Evolutionary conservation across 345 rosid genomes (phyloP), one percentile per base, ranked within the genome.

Genomic region (Anastatica hierochuntica): DNA sequence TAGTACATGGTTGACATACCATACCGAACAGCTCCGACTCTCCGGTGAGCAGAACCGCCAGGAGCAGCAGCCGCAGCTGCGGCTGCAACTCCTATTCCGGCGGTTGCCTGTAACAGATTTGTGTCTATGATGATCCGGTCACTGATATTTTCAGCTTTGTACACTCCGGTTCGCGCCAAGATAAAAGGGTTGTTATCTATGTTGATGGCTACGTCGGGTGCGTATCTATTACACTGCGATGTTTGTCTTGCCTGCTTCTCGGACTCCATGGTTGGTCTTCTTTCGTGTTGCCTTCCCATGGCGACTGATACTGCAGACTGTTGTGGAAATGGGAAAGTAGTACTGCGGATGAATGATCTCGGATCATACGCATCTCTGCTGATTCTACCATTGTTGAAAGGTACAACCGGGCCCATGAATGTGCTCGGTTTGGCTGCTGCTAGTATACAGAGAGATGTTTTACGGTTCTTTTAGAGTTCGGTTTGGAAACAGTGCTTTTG

Each of bases 161-260:
- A 71, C 53, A 69, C 76, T 64, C 85, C 87, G 1, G 62, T 76
- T 62, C 84, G 64, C 4, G 86, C 74, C 88, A 77, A 76, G 55
- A 84, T 80, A 67, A 79, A 82, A 0, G 94, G 94, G 71, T 86
- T 83, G 60, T 75, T 56, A 58, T 90, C 90, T 2, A 86, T 90
- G 57, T 81, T 72, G 71, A 90, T 80, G 31, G 88, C 83, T 21
- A 86, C 73, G 4, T 90, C 97, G 18, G 86, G 80, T 7, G 70
- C 71, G 23, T 68, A 66, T 77, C 80, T 81, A 46, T 84, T 75
- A 43, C 73, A 73, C 52, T 78, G 90, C 19, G 76, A 72, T 24
- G 43, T 71, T 40, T 78, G 88, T 58, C 82, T 83, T 37, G 62
- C 53, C 56, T 81, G 94, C 67, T 70, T 71, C 55, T 74, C 79